Base-by-base conservation (phyloP, 2,329 filamentous ascomycete species). In the Aspergillus brasiliensis region DNA sequence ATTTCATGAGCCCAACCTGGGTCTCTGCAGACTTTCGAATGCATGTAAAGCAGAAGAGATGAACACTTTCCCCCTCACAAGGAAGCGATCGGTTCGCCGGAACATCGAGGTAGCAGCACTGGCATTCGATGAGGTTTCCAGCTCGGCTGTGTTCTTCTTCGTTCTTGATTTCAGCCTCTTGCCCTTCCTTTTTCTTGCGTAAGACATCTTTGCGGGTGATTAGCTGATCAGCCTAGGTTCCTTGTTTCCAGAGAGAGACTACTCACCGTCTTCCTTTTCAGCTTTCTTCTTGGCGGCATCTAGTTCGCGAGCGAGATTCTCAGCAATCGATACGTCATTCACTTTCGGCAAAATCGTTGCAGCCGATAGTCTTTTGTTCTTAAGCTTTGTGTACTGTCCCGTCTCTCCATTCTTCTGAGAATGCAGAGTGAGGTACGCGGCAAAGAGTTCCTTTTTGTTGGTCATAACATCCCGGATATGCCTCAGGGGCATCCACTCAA, bases 41-140 rank as follows among this genome's bases (percentile, higher is more conserved):
- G 70, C 92, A 96, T 1, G 77, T 75, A 49, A 81, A 80, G 73
- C 92, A 96, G 73, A 94, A 93, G 70, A 83, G 85, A 66, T 93
- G 90, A 1, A 76, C 65, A 0, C 71, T 67, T 0, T 83, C 79
- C 15, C 83, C 86, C 53, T 86, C 76, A 72, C 92, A 96, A 63
- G 85, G 80, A 1, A 91, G 82, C 79, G 91, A 86, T 51, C 87
- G 83, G 65, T 91, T 90, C 48, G 86, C 74, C 2, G 90, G 82
- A 52, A 82, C 81, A 3, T 92, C 87, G 6, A 81, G 80, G 68
- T 84, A 95, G 74, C 92, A 96, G 69, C 90, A 92, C 46, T 82
- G 83, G 66, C 89, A 96, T 65, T 94, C 90, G 10, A 80, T 74
- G 42, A 88, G 78, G 17, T 83, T 80, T 0, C 87, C 85, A 4